Base-by-base conservation (phyloP, 2,329 filamentous ascomycete genomes). In the Hypoxylon sp. region DNA sequence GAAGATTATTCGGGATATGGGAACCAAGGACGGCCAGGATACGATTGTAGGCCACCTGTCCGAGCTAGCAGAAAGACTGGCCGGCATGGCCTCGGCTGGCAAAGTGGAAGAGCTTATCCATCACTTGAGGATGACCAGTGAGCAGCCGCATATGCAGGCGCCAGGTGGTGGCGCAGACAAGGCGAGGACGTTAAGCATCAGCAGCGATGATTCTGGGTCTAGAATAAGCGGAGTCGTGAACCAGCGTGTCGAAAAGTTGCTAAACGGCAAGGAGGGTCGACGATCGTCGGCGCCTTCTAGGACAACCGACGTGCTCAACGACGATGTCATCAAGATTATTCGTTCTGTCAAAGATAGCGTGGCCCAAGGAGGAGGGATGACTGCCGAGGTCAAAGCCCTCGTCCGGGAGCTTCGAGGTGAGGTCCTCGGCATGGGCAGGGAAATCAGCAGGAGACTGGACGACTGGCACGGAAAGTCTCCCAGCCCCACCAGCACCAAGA, bases 1-100 rank as follows among this genome's bases (percentile, higher is more conserved):
- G 74, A 97, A 93, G 77, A 94, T 99, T 62, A 84, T 97, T 51
- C 87, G 92, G 15, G 95, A 98, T 55, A 97, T 99, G 91, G 91
- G 93, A 3, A 98, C 95, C 4, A 96, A 91, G 68, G 95, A 98
- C 69, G 94, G 93, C n/a, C 92, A 98, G 69, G 92, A 97, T 17
- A 81, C 82, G 11, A 78, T 94, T 4, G 76, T 92, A 4, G 75
- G 77, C 33, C 88, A 86, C 10, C 81, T 98, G 0, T 80, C 87
- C 11, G 89, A 92, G 64, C 80, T 94, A 40, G 87, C 89, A 2
- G 87, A 88, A 55, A 92, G 89, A 75, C 82, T 97, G 3, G 73
- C 78, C 2, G 84, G 85, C 11, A 80, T 86, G 77, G 83, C 84
- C 3, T 84, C 84, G 2, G 80, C 83, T 2, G 73, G 78, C 26